A percentile compares a stretch with the other conserved stretches of the same genome.
Evolutionary conservation across 1,284 basidiomycete species (phyloP).

Genomic region (Ceratobasidium sp.): DNA sequence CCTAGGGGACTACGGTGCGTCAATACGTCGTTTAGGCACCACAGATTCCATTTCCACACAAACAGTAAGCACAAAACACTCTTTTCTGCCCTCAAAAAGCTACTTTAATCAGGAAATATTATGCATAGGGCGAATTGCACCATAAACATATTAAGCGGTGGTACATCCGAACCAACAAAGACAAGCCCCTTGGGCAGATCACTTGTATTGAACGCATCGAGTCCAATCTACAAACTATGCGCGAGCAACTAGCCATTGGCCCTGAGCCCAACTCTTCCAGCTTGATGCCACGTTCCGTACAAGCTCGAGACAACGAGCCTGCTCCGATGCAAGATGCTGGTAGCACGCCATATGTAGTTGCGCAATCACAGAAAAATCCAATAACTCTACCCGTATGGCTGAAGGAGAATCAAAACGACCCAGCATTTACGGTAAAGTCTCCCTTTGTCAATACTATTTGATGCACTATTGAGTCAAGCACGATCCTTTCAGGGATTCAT

Average conservation of each 20-base stretch:
- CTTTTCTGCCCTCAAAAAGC: not conserved
- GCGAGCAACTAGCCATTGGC: no score
- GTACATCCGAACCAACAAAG: conserved; percentile 10
- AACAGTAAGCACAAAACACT: conserved; percentile 43
- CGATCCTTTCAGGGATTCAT: conserved; percentile 2
- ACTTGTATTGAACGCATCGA: not conserved
- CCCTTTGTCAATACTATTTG: no score
- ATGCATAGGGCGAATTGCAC: conserved; percentile 35
- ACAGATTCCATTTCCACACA: conserved; percentile 51
- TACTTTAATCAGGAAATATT: no score
- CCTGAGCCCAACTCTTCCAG: no score
- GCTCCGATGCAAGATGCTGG: conserved; percentile 13
- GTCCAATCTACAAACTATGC: no score
- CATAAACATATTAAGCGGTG: not conserved
- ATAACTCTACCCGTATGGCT: conserved; percentile 42
- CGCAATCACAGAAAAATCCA: conserved; percentile 37
- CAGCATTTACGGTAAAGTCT: conserved; percentile 44
- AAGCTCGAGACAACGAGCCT: no score
- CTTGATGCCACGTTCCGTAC: no score
- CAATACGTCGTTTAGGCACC: conserved; percentile 48
- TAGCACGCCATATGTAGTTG: conserved; percentile 36
- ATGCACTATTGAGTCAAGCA: no score
- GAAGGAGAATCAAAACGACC: conserved; percentile 40
- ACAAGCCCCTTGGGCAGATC: not conserved
- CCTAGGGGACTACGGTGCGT: conserved; percentile 47